Evolutionary conservation across 768 basidiomycete species (phyloP), one percentile per base, ranked within the genome.

Genomic region (Agaricus subrufescens): DNA sequence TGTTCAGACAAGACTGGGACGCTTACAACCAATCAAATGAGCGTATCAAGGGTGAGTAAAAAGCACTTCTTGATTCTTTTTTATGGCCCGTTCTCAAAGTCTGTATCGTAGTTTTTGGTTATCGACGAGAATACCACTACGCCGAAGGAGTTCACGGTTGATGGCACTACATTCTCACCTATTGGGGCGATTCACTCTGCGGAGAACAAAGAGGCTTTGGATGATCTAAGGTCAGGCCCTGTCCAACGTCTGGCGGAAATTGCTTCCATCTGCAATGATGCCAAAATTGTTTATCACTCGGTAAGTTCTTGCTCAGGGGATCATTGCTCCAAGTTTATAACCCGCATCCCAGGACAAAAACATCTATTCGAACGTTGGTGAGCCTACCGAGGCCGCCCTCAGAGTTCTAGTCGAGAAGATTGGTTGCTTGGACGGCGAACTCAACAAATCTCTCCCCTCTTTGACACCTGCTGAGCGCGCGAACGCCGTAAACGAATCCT

Each of bases 1-100:
- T 99, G 96, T 70, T 95, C 94, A 3, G 96, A 99, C 74, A 99
- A 99, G 79, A 99, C 96, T 26, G 95, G 95, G 48, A 95, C 94
- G 34, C 67, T 97, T 65, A 97, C 94, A 9, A 97, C 94, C 12
- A 97, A 93, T 71, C 96, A 98, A 68, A 98, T 98, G 96, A 91
- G 92, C 63, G 91, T 98, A 25, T 88, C 91, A 31, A 83, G 77
- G 71, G 87, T 91, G 69, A 54, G 77, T 71, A 38, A 11, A 19
- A 19, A 19, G 19, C 19, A 19, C 19, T 19, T 19, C 19, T 34
- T 26, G 7, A 34, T 34, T 34, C 31, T 34, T 34, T 8, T 38
- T 52, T 27, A 23, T 8, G 12, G 29, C 47, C 29, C 34, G 5
- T 50, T n/a, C 19, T 53, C 50, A 46, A 39, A 57, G 27, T 30